Evolutionary conservation across 2,329 filamentous ascomycete genomes (phyloP).

Genomic region (Hymenoscyphus scutula): DNA sequence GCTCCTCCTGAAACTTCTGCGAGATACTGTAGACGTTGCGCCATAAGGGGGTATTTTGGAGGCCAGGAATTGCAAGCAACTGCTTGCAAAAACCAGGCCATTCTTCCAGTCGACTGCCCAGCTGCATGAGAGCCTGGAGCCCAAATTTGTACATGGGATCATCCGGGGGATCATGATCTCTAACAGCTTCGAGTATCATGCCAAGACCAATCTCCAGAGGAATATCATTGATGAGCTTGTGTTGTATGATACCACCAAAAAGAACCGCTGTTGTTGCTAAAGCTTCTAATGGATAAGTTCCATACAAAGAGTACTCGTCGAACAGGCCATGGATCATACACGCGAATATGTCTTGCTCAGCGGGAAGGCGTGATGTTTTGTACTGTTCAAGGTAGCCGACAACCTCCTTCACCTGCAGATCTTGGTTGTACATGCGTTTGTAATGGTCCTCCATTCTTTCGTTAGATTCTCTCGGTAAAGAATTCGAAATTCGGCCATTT

Average conservation of each 20-base stretch:
- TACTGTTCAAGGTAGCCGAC: conserved; percentile 81
- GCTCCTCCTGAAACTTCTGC: conserved; percentile 71
- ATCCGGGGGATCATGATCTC: conserved; percentile 71
- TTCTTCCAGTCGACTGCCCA: conserved; percentile 78
- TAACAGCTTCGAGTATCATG: conserved; percentile 96
- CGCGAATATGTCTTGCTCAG: conserved; percentile 91
- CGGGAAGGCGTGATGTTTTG: conserved; percentile 79
- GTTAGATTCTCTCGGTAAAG: conserved; percentile 74
- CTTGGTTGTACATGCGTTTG: conserved; percentile 94
- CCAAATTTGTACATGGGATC: conserved; percentile 98
- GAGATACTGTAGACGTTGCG: neutral
- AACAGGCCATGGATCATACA: conserved; percentile 99
- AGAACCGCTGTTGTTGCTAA: conserved; percentile 93
- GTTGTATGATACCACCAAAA: conserved; percentile 94
- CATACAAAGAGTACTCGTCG: conserved; percentile 94
- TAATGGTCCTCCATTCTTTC: conserved; percentile 96
- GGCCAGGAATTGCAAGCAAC: conserved; percentile 74
- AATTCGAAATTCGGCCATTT: conserved; percentile 79
- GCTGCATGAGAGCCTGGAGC: conserved; percentile 87
- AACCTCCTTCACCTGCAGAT: conserved; percentile 81
- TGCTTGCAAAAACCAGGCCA: conserved; percentile 95
- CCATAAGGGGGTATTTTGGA: conserved; percentile 75
- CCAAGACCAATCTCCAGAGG: conserved; percentile 91
- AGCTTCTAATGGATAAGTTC: conserved; percentile 93
- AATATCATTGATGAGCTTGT: conserved; percentile 84